phyloP scores from a whole-genome alignment of 805 yeast species.

The Ogataea ramenticola region DNA sequence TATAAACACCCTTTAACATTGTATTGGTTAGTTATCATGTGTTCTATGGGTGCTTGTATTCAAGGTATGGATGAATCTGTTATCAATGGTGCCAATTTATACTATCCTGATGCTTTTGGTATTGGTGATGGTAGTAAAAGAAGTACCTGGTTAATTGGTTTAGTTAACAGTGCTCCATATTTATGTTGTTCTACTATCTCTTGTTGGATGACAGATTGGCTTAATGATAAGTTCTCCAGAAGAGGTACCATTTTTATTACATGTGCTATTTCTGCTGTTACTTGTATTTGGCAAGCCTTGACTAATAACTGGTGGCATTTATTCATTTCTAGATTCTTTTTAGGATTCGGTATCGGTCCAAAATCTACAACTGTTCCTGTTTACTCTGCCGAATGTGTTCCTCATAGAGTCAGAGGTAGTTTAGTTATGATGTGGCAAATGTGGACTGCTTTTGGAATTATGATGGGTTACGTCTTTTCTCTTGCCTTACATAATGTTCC shows the following conservation, averaged over 20 bases:
- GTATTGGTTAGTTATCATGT: constrained; percentile 49
- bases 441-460: constrained; percentile 69
- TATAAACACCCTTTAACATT: constrained; percentile 41
- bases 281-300: constrained; percentile 68
- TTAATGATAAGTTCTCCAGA: constrained; percentile 52
- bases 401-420: constrained; percentile 56
- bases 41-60: constrained; percentile 74
- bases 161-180: constrained; percentile 66
- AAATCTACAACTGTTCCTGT: constrained; percentile 74
- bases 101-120: constrained; percentile 51
- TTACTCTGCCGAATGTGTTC: constrained; percentile 60
- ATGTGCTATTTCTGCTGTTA: constrained; percentile 49
- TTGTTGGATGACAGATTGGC: constrained; percentile 58
- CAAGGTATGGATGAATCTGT: constrained; percentile 80
- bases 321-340: constrained; percentile 55
- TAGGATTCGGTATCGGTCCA: constrained; percentile 68
- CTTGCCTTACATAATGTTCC: constrained; percentile 56
- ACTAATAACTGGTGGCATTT: constrained; percentile 59
- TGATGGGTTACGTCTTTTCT: constrained; percentile 61
- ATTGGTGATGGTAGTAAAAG: constrained; percentile 38
- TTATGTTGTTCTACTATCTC: constrained; percentile 53
- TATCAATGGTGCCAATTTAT: constrained; percentile 63
- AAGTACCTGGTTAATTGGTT: constrained; percentile 52
- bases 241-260: constrained; percentile 61
- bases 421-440: constrained; percentile 71